Conservation (phyloP, 352 stramenopile species). For the Pythium dissotocum region DNA sequence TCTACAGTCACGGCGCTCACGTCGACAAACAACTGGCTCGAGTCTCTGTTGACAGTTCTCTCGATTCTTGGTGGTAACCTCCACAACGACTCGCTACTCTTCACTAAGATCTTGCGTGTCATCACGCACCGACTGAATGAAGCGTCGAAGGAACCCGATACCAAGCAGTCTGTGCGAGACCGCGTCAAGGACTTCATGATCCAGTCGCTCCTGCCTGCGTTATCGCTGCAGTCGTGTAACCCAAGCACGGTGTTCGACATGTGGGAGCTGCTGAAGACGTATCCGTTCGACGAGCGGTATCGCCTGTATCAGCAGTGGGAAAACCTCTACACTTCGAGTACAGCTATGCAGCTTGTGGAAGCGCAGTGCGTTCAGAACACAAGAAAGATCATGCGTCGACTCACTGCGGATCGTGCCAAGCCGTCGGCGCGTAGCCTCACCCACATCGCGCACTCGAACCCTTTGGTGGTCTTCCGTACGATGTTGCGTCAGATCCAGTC, state of each 20-base stretch:
- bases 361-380: conserved; percentile 71
- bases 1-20: conserved; percentile 38
- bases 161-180: conserved; percentile 19
- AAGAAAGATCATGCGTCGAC: conserved; percentile 73
- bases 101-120: conserved; percentile 74
- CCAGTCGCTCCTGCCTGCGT: conserved; percentile 66
- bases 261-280: conserved; percentile 83
- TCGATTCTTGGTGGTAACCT: conserved; percentile 66
- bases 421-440: conserved; percentile 72
- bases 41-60: conserved; percentile 57
- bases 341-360: conserved; percentile 67
- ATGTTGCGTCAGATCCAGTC: conserved; percentile 96
- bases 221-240: conserved; percentile 76
- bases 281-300: conserved; percentile 80
- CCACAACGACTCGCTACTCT: conserved; percentile 69
- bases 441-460: conserved; percentile 93
- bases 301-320: conserved; percentile 83
- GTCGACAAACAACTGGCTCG: conserved; percentile 46
- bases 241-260: conserved; percentile 74
- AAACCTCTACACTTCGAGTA: conserved; percentile 51
- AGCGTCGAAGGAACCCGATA: conserved; percentile 29
- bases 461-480: conserved; percentile 92
- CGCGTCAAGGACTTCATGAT: conserved; percentile 58
- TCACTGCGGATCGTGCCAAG: conserved; percentile 82
- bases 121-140: conserved; percentile 49